A percentile compares a stretch with the other conserved stretches of the same genome.
Evolutionary conservation across 2,329 filamentous ascomycete species (phyloP).

Genomic region (Westerdykella aurantiaca): DNA sequence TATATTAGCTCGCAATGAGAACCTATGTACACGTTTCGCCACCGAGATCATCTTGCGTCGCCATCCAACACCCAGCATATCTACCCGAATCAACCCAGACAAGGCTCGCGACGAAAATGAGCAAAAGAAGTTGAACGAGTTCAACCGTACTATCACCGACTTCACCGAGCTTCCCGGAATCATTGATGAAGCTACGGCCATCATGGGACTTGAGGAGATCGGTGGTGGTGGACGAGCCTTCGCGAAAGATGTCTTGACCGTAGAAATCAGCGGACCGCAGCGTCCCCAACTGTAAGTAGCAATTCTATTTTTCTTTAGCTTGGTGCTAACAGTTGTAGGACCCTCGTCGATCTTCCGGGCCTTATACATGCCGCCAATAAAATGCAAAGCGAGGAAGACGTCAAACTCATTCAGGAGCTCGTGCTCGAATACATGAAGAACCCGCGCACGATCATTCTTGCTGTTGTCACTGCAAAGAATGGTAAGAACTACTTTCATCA

Average conservation of each 20-base stretch:
- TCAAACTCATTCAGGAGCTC: slow-evolving; percentile 15
- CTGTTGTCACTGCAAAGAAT: slow-evolving; percentile 36
- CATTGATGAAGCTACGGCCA: slow-evolving; percentile 48
- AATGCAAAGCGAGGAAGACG: slow-evolving; percentile 10
- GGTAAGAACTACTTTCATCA: no score
- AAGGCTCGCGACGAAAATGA: slow-evolving; percentile 21
- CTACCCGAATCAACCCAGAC: slow-evolving; percentile 36
- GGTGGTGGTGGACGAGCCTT: slow-evolving; percentile 28
- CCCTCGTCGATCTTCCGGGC: slow-evolving; percentile 44
- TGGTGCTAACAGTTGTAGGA: slow-evolving; percentile 25
- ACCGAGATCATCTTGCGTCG: slow-evolving; percentile 39
- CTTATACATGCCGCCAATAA: slow-evolving; percentile 37
- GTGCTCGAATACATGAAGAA: slow-evolving; percentile 25
- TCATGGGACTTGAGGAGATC: slow-evolving; percentile 42
- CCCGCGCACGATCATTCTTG: slow-evolving; percentile 25
- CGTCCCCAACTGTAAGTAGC: slow-evolving; percentile 25
- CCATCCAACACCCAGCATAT: slow-evolving; percentile 14
- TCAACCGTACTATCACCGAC: slow-evolving; percentile 32
- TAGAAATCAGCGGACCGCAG: slow-evolving; percentile 41
- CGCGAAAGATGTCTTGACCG: slow-evolving; percentile 37
- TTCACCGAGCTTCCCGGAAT: slow-evolving; percentile 43
- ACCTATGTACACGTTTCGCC: no score
- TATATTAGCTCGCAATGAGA: neutral
- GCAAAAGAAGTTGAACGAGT: slow-evolving; percentile 31
- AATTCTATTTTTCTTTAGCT: slow-evolving; percentile 13